These are phyloP conservation scores for Phaeosphaeriaceae sp. DNA, from an alignment of 2,329 filamentous ascomycete genomes.

Conservation along the genomic window DNA sequence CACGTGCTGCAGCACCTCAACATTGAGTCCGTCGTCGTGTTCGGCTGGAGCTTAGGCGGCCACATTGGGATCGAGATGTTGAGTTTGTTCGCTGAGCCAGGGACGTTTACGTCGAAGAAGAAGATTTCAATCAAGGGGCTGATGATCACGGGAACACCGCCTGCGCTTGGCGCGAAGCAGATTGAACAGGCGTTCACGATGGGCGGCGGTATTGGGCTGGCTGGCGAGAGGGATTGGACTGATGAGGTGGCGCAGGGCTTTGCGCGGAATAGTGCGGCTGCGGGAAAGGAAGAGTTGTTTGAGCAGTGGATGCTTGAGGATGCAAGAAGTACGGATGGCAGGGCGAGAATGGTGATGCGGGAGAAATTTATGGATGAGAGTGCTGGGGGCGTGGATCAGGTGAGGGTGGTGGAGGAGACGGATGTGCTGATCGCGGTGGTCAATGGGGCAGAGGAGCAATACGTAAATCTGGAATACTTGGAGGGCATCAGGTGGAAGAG, in stretches of 20 bases:
- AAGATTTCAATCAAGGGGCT: constrained; percentile 25
- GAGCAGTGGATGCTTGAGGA: constrained; percentile 37
- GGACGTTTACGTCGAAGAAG: background rate
- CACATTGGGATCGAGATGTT: constrained; percentile 43
- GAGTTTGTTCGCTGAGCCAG: constrained; percentile 12
- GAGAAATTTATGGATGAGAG: constrained; percentile 15
- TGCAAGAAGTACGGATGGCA: constrained; percentile 35
- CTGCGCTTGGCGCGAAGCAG: constrained; percentile 29
- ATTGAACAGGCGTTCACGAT: constrained; percentile 16
- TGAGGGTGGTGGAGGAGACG: constrained; percentile 22
- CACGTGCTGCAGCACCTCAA: constrained; percentile 34
- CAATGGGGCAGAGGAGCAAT: constrained; percentile 39
- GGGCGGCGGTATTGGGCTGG: constrained; percentile 12
- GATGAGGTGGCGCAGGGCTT: constrained; percentile 24
- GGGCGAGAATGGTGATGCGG: constrained; percentile 34
- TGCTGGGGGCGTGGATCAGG: constrained; percentile 25
- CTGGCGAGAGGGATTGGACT: constrained; percentile 22
- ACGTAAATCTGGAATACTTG: constrained; percentile 41
- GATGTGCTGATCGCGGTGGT: constrained; percentile 35
- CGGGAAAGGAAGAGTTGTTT: constrained; percentile 13
- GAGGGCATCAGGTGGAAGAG: constrained; percentile 32
- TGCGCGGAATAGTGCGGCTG: constrained; percentile 18
- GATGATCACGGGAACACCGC: constrained; percentile 39
- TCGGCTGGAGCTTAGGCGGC: constrained; percentile 46
- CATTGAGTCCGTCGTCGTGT: constrained; percentile 26